Evolutionary conservation across 1,284 basidiomycete species (phyloP).

Genomic region (Ganoderma meredithae): DNA sequence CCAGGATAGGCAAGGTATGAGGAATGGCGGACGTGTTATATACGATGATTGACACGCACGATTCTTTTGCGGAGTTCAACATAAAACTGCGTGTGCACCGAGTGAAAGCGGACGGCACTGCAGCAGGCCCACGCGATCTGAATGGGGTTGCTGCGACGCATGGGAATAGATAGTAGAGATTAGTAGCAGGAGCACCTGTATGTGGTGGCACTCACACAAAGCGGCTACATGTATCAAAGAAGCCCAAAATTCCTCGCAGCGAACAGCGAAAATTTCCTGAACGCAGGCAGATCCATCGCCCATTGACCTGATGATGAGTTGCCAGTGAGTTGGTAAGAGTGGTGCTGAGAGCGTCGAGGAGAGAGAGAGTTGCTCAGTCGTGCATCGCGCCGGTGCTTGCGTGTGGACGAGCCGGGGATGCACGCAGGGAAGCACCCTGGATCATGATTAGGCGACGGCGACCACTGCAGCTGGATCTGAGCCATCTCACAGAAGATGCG

Average conservation of each 20-base stretch:
- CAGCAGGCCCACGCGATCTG: neutral
- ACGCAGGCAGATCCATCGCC: conserved; percentile 11
- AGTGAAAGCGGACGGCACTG: neutral
- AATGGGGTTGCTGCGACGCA: neutral
- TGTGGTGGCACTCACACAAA: conserved; percentile 9
- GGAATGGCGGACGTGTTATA: neutral
- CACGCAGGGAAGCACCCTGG: conserved; percentile 11
- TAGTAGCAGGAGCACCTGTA: neutral
- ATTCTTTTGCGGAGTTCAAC: neutral
- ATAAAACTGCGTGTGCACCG: neutral
- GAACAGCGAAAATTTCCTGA: conserved; percentile 9
- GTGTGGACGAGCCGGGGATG: neutral
- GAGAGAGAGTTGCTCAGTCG: neutral
- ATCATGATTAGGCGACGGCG: conserved; percentile 10
- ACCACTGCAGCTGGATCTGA: neutral
- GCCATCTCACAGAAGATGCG: conserved; percentile 21
- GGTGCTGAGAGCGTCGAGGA: neutral
- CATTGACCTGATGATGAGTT: conserved; percentile 13
- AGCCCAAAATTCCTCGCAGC: conserved; percentile 4
- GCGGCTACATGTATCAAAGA: conserved; percentile 12
- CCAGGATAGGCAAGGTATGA: neutral
- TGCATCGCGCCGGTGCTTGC: neutral
- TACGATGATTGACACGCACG: neutral
- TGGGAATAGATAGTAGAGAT: neutral
- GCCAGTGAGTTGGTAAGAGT: neutral